Percentiles rank a stretch among this genome's conserved stretches.
phyloP scores from a whole-genome alignment of 352 stramenopile species.

The Thraustochytrium sp. region DNA sequence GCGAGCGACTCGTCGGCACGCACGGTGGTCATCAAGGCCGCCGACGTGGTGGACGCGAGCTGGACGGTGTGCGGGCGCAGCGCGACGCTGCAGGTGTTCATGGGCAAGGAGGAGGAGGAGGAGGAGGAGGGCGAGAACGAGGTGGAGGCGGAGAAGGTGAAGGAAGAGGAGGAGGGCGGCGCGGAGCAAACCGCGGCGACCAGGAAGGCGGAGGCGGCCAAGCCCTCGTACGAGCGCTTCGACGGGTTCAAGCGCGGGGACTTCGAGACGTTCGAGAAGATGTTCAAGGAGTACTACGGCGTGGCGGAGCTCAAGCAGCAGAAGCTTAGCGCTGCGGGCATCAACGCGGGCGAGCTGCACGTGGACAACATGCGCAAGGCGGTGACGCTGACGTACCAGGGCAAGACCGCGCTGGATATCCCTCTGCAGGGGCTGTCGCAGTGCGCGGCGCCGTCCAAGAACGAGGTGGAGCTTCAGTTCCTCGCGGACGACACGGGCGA shows the following conservation, averaged over 20 bases:
- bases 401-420: constrained; percentile 44
- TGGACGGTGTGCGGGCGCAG: constrained; percentile 15
- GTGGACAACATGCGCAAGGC: constrained; percentile 79
- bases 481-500: constrained; percentile 94
- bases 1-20: background rate
- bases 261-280: background rate
- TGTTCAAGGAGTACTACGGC: constrained; percentile 38
- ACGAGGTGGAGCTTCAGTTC: constrained; percentile 99
- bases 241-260: constrained; percentile 32
- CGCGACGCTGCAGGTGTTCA: constrained; percentile 18
- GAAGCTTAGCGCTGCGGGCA: constrained; percentile 71
- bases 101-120: background rate
- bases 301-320: constrained; percentile 68
- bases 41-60: background rate
- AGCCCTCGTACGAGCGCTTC: constrained; percentile 42
- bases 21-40: background rate
- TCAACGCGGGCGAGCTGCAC: constrained; percentile 87
- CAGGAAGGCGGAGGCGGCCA: background rate
- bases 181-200: background rate
- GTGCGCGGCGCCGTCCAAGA: constrained; percentile 88
- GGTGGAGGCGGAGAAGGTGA: background rate
- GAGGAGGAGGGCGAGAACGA: constrained; percentile 18
- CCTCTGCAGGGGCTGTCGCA: constrained; percentile 62
- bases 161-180: background rate
- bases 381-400: constrained; percentile 54